phyloP scores from a whole-genome alignment of 192 early-diverging fungal genomes.

The Coemansia sp. region DNA sequence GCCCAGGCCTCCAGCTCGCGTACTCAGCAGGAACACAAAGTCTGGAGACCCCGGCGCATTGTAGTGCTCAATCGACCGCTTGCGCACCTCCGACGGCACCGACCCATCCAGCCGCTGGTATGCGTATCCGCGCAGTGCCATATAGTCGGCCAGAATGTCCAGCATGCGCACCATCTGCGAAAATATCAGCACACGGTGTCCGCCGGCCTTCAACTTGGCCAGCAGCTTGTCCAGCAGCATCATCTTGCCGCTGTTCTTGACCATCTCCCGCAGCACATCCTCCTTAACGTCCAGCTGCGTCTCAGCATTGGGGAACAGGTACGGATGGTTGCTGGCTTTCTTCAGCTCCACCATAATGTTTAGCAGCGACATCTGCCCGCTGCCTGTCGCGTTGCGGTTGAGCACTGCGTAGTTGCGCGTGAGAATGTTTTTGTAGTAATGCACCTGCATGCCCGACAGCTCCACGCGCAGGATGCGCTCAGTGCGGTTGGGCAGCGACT shows the following conservation, averaged over 20 bases:
- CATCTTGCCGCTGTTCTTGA: conserved; percentile 97
- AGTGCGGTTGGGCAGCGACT: conserved; percentile 91
- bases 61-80: conserved; percentile 95
- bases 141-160: conserved; percentile 94
- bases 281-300: conserved; percentile 57
- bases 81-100: conserved; percentile 83
- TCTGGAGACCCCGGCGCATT: conserved; percentile 91
- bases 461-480: conserved; percentile 96
- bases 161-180: conserved; percentile 98
- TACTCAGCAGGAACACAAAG: conserved; percentile 97
- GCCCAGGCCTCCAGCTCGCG: conserved; percentile 94
- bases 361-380: conserved; percentile 72
- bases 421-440: conserved; percentile 94
- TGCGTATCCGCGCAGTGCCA: conserved; percentile 79
- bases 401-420: conserved; percentile 90
- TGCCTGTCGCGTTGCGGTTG: conserved; percentile 66
- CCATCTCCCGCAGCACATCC: conserved; percentile 76
- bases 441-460: conserved; percentile 82
- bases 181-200: conserved; percentile 97
- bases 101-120: conserved; percentile 95
- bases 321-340: conserved; percentile 97
- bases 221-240: conserved; percentile 94
- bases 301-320: conserved; percentile 81
- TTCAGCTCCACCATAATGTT: conserved; percentile 97
- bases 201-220: conserved; percentile 81